phyloP scores from a whole-genome alignment of 1,284 basidiomycete genomes.

The Trametes sp. region DNA sequence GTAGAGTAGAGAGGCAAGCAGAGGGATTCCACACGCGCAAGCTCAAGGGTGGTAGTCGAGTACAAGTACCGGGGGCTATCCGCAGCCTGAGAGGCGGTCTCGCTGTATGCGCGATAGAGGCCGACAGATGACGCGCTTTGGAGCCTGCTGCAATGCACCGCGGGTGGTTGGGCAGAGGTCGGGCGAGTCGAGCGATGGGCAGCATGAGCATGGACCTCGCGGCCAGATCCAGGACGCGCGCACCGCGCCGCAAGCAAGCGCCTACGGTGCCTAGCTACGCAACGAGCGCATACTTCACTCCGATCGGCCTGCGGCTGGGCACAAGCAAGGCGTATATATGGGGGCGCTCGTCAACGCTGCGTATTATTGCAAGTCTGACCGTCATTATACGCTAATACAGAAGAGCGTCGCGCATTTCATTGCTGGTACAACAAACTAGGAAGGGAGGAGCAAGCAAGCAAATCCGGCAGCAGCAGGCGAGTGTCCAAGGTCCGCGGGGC shows the following conservation, averaged over 20 bases:
- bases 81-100: neutral
- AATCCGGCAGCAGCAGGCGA: constrained; percentile 16
- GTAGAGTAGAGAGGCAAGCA: neutral
- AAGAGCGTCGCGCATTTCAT: constrained; percentile 22
- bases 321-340: neutral
- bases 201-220: neutral
- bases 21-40: neutral
- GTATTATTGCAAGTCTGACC: neutral
- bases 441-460: constrained; percentile 4
- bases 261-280: neutral
- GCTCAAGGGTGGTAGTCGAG: neutral
- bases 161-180: neutral
- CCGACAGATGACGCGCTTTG: neutral
- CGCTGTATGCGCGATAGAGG: neutral
- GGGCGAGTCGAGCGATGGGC: constrained; percentile 4
- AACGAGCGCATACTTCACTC: neutral
- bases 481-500: constrained; percentile 8
- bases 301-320: neutral
- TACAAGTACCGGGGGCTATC: neutral
- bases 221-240: constrained; percentile 6
- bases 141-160: neutral
- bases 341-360: neutral
- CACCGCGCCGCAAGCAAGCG: constrained; percentile 1
- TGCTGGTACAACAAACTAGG: constrained; percentile 27
- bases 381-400: constrained; percentile 8